phyloP scores from a whole-genome alignment of 352 stramenopile species.

The Pythium aquatile region DNA sequence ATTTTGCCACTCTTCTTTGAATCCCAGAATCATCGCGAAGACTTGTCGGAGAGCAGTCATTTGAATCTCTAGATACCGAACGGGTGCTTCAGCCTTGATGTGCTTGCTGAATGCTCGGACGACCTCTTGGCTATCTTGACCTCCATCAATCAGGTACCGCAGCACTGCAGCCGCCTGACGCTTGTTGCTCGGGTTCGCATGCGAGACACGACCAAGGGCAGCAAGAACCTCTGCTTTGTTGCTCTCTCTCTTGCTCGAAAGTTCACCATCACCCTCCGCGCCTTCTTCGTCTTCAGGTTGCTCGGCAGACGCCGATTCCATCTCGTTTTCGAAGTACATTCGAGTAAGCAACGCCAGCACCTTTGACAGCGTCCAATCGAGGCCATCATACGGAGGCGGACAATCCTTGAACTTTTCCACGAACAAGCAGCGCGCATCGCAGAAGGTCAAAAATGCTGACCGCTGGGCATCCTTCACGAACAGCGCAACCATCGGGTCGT shows the following conservation, averaged over 20 bases:
- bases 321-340: slow-evolving; percentile 83
- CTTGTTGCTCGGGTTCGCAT: slow-evolving; percentile 85
- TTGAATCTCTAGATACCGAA: slow-evolving; percentile 87
- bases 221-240: slow-evolving; percentile 66
- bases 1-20: slow-evolving; percentile 55
- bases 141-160: slow-evolving; percentile 56
- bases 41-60: slow-evolving; percentile 80
- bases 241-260: slow-evolving; percentile 27
- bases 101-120: slow-evolving; percentile 82
- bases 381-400: slow-evolving; percentile 45
- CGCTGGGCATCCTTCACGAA: slow-evolving; percentile 69
- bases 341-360: slow-evolving; percentile 69
- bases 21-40: slow-evolving; percentile 56
- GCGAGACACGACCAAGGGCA: slow-evolving; percentile 63
- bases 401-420: slow-evolving; percentile 79
- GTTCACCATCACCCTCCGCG: slow-evolving; percentile 26
- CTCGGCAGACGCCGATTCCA: slow-evolving; percentile 35
- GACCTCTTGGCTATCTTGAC: slow-evolving; percentile 53
- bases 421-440: slow-evolving; percentile 77
- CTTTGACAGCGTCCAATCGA: slow-evolving; percentile 73
- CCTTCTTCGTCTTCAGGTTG: slow-evolving; percentile 51
- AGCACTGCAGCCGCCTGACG: slow-evolving; percentile 72
- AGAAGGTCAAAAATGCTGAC: slow-evolving; percentile 75
- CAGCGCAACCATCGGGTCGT: slow-evolving; percentile 42
- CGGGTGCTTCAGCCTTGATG: slow-evolving; percentile 67